phyloP scores from a whole-genome alignment of 345 rosid species.

The Salix suchowensis region DNA sequence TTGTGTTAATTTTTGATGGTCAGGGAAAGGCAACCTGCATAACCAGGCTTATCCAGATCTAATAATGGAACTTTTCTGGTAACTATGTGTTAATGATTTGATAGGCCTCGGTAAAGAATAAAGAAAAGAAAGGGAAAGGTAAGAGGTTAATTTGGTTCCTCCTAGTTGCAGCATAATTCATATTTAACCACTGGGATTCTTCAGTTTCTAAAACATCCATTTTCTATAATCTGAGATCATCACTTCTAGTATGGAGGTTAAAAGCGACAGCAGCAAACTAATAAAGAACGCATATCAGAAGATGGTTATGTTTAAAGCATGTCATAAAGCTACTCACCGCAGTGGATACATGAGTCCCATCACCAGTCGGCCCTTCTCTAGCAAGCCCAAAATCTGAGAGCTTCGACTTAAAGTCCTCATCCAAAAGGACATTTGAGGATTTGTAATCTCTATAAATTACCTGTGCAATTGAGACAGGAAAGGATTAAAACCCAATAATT shows the following conservation, averaged over 20 bases:
- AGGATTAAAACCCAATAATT: not conserved
- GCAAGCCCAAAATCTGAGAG: slow-evolving; percentile 97
- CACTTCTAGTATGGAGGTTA: not conserved
- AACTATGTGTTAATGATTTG: not conserved
- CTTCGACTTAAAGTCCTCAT: slow-evolving; percentile 54
- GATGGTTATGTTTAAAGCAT: not conserved
- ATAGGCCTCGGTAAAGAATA: not conserved
- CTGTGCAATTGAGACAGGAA: slow-evolving; percentile 28
- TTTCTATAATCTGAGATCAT: not conserved
- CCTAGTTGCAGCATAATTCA: not conserved
- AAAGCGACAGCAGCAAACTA: not conserved
- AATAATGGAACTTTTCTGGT: not conserved
- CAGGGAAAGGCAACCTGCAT: not conserved
- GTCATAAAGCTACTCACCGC: slow-evolving; percentile 40
- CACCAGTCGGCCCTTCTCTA: slow-evolving; percentile 85
- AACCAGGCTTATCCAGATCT: not conserved
- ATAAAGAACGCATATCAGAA: not conserved
- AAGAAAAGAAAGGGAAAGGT: not conserved
- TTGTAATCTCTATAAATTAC: slow-evolving; percentile 93
- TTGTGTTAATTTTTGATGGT: not conserved
- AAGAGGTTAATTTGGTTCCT: not conserved
- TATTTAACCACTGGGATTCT: not conserved
- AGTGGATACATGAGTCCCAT: slow-evolving; percentile 77
- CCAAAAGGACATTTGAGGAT: slow-evolving; percentile 79
- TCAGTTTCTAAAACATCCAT: not conserved